These are phyloP conservation scores for Neonectria neomacrospora DNA, from an alignment of 2,329 filamentous ascomycete genomes.

Conservation along the genomic window DNA sequence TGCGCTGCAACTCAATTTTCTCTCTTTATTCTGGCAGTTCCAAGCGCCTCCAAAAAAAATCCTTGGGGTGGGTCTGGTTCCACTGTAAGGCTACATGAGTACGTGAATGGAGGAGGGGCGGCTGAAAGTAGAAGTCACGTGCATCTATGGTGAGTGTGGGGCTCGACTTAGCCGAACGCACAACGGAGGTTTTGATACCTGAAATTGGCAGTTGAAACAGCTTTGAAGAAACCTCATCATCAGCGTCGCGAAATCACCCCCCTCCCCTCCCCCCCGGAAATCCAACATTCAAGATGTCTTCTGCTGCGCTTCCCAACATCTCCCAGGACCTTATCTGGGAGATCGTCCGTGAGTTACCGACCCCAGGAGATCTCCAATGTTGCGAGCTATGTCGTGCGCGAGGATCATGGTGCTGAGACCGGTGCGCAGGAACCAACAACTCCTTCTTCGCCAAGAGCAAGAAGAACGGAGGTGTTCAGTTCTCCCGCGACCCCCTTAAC, in stretches of 20 bases:
- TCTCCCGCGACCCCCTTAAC: constrained; percentile 96
- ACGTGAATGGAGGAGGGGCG: neutral
- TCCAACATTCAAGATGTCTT: constrained; percentile 62
- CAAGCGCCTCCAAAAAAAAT: neutral
- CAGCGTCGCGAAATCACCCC: constrained; percentile 34
- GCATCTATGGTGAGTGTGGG: constrained; percentile 4
- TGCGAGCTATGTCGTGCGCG: constrained; percentile 27
- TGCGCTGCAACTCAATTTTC: constrained; percentile 23
- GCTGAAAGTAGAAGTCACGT: constrained; percentile 10
- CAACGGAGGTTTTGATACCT: constrained; percentile 47
- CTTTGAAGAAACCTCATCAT: constrained; percentile 49
- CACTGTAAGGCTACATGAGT: neutral
- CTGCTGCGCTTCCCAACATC: constrained; percentile 74
- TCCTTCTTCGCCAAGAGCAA: constrained; percentile 93
- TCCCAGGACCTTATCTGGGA: constrained; percentile 95
- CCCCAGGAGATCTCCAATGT: constrained; percentile 6
- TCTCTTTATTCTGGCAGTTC: constrained; percentile 7
- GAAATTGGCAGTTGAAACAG: constrained; percentile 33
- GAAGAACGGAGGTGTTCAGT: constrained; percentile 80
- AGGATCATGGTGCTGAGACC: constrained; percentile 38
- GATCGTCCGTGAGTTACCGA: constrained; percentile 85
- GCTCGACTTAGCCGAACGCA: constrained; percentile 51
- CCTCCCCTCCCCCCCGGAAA: too few relatives aligned
- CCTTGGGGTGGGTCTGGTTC: neutral
- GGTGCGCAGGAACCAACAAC: constrained; percentile 80